Evolutionary conservation across 192 early-diverging fungal species (phyloP).

Genomic region (Dissophora globulifera): DNA sequence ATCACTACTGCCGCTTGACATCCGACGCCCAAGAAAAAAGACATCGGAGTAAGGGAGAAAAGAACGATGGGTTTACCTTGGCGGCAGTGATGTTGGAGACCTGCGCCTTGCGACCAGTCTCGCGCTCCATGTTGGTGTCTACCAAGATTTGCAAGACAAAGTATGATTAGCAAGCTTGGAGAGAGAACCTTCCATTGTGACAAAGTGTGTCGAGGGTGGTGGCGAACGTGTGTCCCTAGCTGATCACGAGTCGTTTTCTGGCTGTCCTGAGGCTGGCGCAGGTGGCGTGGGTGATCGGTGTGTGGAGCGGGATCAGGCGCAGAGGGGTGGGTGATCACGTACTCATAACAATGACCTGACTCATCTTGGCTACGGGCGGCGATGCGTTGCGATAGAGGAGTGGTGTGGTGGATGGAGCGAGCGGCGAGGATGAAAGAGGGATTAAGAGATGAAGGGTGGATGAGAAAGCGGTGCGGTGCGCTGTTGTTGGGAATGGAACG

Average conservation of each 20-base stretch:
- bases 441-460: background rate
- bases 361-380: constrained; percentile 70
- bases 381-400: too few relatives aligned
- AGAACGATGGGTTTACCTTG: constrained; percentile 72
- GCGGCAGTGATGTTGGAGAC: constrained; percentile 97
- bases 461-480: constrained; percentile 1
- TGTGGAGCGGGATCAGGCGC: background rate
- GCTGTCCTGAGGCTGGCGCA: too few relatives aligned
- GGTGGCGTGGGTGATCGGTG: background rate
- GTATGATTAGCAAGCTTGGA: too few relatives aligned
- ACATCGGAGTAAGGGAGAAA: background rate
- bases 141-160: background rate
- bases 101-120: constrained; percentile 96
- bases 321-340: constrained; percentile 35
- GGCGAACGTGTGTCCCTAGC: background rate
- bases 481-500: constrained; percentile 21
- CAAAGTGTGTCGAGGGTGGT: too few relatives aligned
- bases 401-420: background rate
- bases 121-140: constrained; percentile 92
- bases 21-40: too few relatives aligned
- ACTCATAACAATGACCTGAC: constrained; percentile 91
- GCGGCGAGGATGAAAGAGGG: background rate
- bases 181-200: too few relatives aligned
- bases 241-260: background rate
- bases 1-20: too few relatives aligned